Evolutionary conservation across 805 yeast species (phyloP).

Genomic region (Wickerhamiella nectarea): DNA sequence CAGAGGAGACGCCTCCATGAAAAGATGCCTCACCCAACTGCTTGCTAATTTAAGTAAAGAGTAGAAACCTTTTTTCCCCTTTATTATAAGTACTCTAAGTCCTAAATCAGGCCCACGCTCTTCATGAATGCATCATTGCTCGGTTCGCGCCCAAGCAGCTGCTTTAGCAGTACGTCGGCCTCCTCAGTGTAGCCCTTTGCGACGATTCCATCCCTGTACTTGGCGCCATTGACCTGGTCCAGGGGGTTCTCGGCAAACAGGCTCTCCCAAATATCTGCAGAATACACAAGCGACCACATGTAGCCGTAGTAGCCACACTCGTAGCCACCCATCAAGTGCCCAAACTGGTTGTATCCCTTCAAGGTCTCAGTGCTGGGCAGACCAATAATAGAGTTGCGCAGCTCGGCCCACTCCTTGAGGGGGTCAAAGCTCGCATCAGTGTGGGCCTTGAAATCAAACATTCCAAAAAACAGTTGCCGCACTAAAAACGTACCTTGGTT

Average conservation of each 20-base stretch:
- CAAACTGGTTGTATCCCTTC: constrained; percentile 15
- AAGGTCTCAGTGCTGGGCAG: constrained; percentile 10
- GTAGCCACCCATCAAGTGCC: constrained; percentile 74
- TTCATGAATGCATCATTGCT: constrained; percentile 55
- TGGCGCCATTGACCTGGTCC: constrained; percentile 44
- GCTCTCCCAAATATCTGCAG: constrained; percentile 66
- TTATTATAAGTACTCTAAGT: no score
- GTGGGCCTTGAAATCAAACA: constrained; percentile 65
- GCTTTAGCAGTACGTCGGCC: constrained; percentile 47
- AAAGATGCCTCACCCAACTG: constrained; percentile 73
- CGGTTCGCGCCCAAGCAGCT: constrained; percentile 65
- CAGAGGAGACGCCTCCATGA: constrained; percentile 79
- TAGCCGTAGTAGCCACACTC: constrained; percentile 82
- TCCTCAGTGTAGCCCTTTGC: constrained; percentile 64
- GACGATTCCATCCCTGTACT: constrained; percentile 57
- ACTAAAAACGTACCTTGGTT: constrained; percentile 59
- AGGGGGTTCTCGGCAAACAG: constrained; percentile 57
- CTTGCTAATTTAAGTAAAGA: constrained; percentile 39
- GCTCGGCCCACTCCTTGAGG: constrained; percentile 45
- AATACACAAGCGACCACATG: constrained; percentile 74
- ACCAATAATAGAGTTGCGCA: constrained; percentile 42
- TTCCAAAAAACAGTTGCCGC: constrained; percentile 67
- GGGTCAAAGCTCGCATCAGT: constrained; percentile 35
- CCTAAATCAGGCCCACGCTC: constrained; percentile 38
- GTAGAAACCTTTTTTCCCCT: neutral